Evolutionary conservation across 2,329 filamentous ascomycete genomes (phyloP).

Genomic region (Fusarium sp.): DNA sequence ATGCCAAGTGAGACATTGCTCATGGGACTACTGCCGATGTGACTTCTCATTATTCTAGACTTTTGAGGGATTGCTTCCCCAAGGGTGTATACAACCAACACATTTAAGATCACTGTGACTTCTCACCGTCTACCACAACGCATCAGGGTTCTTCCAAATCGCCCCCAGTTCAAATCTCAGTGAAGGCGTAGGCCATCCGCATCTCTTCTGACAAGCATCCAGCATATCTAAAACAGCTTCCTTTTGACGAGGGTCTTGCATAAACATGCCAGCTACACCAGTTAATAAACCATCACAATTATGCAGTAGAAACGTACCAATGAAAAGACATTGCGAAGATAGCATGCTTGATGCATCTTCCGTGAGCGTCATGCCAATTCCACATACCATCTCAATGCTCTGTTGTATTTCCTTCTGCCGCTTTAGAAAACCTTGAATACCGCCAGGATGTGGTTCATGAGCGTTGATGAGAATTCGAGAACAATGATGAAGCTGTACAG

Average conservation of each 20-base stretch:
- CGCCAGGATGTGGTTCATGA: constrained; percentile 37
- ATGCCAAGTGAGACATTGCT: neutral
- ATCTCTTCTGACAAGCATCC: constrained; percentile 35
- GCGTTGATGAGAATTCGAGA: constrained; percentile 51
- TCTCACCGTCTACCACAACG: neutral
- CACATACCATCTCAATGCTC: constrained; percentile 54
- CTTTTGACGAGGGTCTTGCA: constrained; percentile 31
- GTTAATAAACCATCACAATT: fast-evolving
- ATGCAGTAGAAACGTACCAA: neutral
- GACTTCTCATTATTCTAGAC: neutral
- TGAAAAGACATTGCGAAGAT: constrained; percentile 57
- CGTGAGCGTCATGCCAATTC: constrained; percentile 58
- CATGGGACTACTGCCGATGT: neutral
- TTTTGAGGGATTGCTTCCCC: too few species aligned
- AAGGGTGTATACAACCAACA: too few species aligned
- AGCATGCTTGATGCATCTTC: constrained; percentile 57
- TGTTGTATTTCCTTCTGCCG: constrained; percentile 42
- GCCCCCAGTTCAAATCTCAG: constrained; percentile 34
- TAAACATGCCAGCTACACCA: constrained; percentile 27
- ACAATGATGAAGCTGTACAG: constrained; percentile 32
- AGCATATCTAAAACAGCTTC: constrained; percentile 36
- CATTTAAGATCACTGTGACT: too few species aligned
- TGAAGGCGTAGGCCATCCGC: constrained; percentile 40
- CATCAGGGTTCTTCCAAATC: constrained; percentile 33
- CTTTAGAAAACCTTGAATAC: constrained; percentile 57